Percentiles rank a stretch among this genome's conserved stretches.
Conservation (phyloP, 1,284 basidiomycete genomes). For the Trametes versicolor region DNA sequence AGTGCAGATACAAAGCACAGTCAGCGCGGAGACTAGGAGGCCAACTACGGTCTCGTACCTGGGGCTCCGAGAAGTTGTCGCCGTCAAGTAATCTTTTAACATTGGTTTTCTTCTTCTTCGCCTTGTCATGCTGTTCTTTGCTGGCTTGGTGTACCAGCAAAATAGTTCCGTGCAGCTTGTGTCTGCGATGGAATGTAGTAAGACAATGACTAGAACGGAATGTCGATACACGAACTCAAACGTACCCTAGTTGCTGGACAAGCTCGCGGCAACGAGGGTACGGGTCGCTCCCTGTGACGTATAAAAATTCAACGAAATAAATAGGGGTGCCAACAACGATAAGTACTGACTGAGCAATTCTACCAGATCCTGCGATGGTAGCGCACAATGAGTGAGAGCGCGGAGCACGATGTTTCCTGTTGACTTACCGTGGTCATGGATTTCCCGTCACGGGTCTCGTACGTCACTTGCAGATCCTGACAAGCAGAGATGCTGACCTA, state of each 20-base stretch:
- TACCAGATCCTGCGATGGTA: slow-evolving; percentile 16
- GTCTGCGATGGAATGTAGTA: not conserved
- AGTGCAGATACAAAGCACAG: not conserved
- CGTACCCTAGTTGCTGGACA: slow-evolving; percentile 18
- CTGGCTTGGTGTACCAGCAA: slow-evolving; percentile 14
- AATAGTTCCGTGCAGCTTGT: not conserved
- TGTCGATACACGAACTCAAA: not conserved
- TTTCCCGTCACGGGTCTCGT: slow-evolving; percentile 14
- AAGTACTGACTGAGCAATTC: slow-evolving; percentile 19
- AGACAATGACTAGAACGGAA: not conserved
- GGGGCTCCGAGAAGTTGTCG: slow-evolving; percentile 17
- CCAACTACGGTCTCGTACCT: slow-evolving; percentile 5
- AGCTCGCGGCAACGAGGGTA: slow-evolving; percentile 18
- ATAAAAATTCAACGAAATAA: not conserved
- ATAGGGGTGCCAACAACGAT: no score
- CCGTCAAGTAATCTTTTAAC: slow-evolving; percentile 6
- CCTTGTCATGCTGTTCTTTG: not conserved
- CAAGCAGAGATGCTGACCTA: slow-evolving; percentile 25
- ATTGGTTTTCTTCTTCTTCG: not conserved
- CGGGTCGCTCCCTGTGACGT: slow-evolving; percentile 19
- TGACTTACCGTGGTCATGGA: slow-evolving; percentile 25
- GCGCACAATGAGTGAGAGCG: not conserved
- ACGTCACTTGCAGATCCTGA: slow-evolving; percentile 19
- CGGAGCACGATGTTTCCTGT: no score
- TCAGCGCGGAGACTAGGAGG: not conserved